A percentile compares a stretch with the other conserved stretches of the same genome.
Evolutionary conservation across 495 filamentous ascomycete genomes (phyloP).

Genomic region (Xylaria telfairii): DNA sequence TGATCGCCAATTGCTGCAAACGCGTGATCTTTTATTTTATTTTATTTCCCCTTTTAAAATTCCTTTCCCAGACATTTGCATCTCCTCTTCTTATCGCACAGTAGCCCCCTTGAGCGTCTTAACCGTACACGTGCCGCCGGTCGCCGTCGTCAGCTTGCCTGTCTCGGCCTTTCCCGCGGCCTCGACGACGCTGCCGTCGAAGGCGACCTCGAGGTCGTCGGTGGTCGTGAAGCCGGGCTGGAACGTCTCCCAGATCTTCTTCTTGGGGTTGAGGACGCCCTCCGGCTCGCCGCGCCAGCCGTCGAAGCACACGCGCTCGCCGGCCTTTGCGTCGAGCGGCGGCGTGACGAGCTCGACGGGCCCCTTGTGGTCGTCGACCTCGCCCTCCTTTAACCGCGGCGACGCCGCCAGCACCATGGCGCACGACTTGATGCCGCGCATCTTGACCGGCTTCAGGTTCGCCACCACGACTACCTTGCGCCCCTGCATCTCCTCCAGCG

Average conservation of each 20-base stretch:
- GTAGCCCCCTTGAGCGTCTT: slow-evolving; percentile 72
- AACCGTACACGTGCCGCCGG: slow-evolving; percentile 76
- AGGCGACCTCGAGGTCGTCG: slow-evolving; percentile 73
- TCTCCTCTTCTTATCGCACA: slow-evolving; percentile 61
- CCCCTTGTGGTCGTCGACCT: slow-evolving; percentile 82
- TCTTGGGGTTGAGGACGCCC: slow-evolving; percentile 94
- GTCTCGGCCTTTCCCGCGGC: slow-evolving; percentile 64
- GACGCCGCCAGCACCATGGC: slow-evolving; percentile 98
- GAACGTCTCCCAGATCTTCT: slow-evolving; percentile 97
- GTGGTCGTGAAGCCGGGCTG: slow-evolving; percentile 95
- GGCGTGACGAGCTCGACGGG: slow-evolving; percentile 92
- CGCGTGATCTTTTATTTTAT: slow-evolving; percentile 7
- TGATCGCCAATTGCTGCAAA: background rate
- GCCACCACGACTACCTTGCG: slow-evolving; percentile 94
- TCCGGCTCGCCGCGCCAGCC: slow-evolving; percentile 94
- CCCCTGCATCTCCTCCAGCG: slow-evolving; percentile 93
- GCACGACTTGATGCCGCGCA: slow-evolving; percentile 93
- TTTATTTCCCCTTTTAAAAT: slow-evolving; percentile 28
- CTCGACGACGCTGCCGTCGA: slow-evolving; percentile 53
- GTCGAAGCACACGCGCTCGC: slow-evolving; percentile 89
- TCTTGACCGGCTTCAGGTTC: slow-evolving; percentile 98
- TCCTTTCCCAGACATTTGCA: background rate
- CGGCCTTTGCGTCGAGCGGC: slow-evolving; percentile 76
- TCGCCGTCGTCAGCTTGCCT: slow-evolving; percentile 72
- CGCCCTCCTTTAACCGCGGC: slow-evolving; percentile 76